Evolutionary conservation across 805 yeast species (phyloP).

Genomic region (Ogataea kodamae): DNA sequence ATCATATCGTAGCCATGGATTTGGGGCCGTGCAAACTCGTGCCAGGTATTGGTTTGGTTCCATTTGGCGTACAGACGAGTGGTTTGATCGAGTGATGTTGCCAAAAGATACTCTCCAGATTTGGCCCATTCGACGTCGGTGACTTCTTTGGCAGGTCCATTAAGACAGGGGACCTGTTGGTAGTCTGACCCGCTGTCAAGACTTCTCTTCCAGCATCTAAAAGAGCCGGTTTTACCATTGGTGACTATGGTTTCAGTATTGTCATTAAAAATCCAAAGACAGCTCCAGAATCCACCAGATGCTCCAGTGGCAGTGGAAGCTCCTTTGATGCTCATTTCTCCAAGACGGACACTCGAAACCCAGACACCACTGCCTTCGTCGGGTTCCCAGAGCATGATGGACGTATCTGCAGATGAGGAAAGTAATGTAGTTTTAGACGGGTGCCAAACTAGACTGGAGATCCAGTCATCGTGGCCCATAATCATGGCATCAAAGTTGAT

Average conservation of each 20-base stretch:
- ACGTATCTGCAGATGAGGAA: slow-evolving; percentile 90
- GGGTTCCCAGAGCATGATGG: slow-evolving; percentile 91
- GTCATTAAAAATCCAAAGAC: slow-evolving; percentile 58
- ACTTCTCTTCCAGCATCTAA: slow-evolving; percentile 62
- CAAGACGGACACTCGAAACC: slow-evolving; percentile 77
- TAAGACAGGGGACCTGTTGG: slow-evolving; percentile 48
- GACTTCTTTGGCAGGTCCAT: slow-evolving; percentile 73
- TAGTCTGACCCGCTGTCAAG: slow-evolving; percentile 23
- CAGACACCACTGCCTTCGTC: slow-evolving; percentile 85
- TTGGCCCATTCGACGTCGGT: slow-evolving; percentile 79
- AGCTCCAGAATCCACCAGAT: slow-evolving; percentile 61
- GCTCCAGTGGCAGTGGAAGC: slow-evolving; percentile 99
- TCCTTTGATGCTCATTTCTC: slow-evolving; percentile 92
- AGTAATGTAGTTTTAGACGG: slow-evolving; percentile 57
- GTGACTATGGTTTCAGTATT: slow-evolving; percentile 59
- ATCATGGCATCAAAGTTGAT: slow-evolving; percentile 87
- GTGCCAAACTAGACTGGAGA: slow-evolving; percentile 81
- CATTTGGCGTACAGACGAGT: slow-evolving; percentile 78
- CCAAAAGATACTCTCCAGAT: slow-evolving; percentile 60
- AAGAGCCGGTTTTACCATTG: slow-evolving; percentile 89
- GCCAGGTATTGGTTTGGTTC: slow-evolving; percentile 56
- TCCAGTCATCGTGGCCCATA: slow-evolving; percentile 99
- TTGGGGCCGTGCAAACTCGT: slow-evolving; percentile 94
- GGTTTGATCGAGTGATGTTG: slow-evolving; percentile 91
- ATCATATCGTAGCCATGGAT: slow-evolving; percentile 98